Base-by-base conservation (phyloP, 2,329 filamentous ascomycete species). In the Exophiala lecanii-corni region DNA sequence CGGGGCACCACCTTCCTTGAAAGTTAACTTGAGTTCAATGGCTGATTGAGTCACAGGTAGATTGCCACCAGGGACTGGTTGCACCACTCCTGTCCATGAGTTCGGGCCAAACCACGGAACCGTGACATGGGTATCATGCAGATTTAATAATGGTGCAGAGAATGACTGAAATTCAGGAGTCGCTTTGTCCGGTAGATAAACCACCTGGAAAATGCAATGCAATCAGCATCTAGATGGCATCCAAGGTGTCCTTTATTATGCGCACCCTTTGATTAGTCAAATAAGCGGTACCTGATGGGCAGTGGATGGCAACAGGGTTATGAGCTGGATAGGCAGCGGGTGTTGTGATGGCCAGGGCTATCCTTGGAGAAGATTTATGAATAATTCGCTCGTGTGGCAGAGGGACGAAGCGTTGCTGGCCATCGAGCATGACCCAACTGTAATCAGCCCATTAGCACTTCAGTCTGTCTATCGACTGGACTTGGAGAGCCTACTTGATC, bases 71-170 rank as follows among this genome's bases (percentile, higher is more conserved):
- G 83, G 70, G 17, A 94, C 86, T 2, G 91, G 88, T 56, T 84
- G 83, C 45, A 94, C 80, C 33, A 83, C 70, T 17, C 85, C 84
- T 43, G 81, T 81, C 89, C 89, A 97, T 53, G 86, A 84, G 72
- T 94, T 96, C 3, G 88, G 84, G 15, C 91, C 89, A 63, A 95
- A 94, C 73, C 89, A 94, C 23, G 91, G 89, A 2, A 89, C 86
- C 21, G 83, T 81, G 48, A 94, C 85, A 59, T 86, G 86, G 5
- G 85, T 85, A 65, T 97, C 91, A 64, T 86, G 79, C 33, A 94
- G 78, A 61, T 91, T 89, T 51, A 95, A 76, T 48, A 96, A 84
- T 30, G 89, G 89, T 0, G 84, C 82, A 31, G 88, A 88, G 66
- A 97, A 96, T 37, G 89, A 95, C 62, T 91, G 82, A 60, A 96